Percentiles rank a stretch among this genome's conserved stretches.
These are phyloP conservation scores for Calamus simplicifolius DNA, from an alignment of 176 grass and related monocot genomes.

Conservation along the genomic window DNA sequence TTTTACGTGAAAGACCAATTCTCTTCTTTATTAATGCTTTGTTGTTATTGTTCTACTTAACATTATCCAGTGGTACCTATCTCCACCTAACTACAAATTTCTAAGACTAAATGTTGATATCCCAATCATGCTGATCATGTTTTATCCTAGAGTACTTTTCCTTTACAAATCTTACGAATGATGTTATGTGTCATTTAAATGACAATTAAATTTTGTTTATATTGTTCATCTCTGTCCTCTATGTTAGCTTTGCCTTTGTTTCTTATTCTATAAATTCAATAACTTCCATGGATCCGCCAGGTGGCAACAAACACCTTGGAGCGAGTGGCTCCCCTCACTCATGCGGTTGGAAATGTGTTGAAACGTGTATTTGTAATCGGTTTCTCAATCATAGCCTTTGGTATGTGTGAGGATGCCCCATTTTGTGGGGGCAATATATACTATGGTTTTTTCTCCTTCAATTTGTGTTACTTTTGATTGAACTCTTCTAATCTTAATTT, in stretches of 20 bases:
- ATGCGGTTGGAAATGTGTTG: conserved; percentile 97
- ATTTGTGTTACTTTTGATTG: background rate
- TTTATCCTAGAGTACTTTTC: too few relatives aligned
- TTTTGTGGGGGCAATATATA: conserved; percentile 8
- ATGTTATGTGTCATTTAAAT: too few relatives aligned
- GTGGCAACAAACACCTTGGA: conserved; percentile 96
- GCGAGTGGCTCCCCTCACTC: conserved; percentile 88
- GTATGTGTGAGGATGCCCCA: conserved; percentile 23
- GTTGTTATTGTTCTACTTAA: too few relatives aligned
- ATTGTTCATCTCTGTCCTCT: too few relatives aligned
- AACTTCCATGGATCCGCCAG: conserved; percentile 23
- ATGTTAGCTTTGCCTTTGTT: background rate
- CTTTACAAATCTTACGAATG: too few relatives aligned
- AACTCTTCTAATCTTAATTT: conserved; percentile 15
- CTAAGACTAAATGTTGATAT: too few relatives aligned
- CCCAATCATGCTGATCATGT: too few relatives aligned
- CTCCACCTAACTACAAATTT: too few relatives aligned
- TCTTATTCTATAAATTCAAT: background rate
- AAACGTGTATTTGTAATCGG: conserved; percentile 99
- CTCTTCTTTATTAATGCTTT: too few relatives aligned
- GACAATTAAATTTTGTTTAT: too few relatives aligned
- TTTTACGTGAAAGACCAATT: too few relatives aligned
- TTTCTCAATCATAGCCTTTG: conserved; percentile 79
- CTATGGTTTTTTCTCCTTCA: background rate
- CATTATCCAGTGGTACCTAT: too few relatives aligned